Base-by-base conservation (phyloP, 148 eudicot genomes). In the Rhododendron mucronatum region DNA sequence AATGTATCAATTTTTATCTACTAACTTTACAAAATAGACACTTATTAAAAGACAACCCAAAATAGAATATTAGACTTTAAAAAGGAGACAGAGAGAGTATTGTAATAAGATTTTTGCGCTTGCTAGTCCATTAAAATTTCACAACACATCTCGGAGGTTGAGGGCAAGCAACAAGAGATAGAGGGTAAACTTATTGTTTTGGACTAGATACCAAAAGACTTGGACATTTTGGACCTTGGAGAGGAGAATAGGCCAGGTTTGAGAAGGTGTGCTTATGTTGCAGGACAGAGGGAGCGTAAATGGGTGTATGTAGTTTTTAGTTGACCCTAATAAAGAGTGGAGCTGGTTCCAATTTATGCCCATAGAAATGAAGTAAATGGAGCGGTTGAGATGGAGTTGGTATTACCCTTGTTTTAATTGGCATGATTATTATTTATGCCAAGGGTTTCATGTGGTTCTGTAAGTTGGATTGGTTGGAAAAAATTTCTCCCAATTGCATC, bases 91-190 rank as follows among this genome's bases (percentile, higher is more conserved):
- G 30, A 30, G 30, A 30, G 30, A 30, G 30, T 41, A 41, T 41
- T 41, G 44, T 5, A 41, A 41, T 41, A 6, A 0, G 7, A 41
- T 41, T 41, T 5, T 7, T 41, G 44, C 1, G 44, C 7, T 41
- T 41, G 44, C 44, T 39, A 39, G 41, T 5, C 41, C 44, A 41
- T 41, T 41, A 41, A 41, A 41, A 5, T 41, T 41, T 5, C 44
- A 41, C 44, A 41, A 5, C 44, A 41, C 44, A 41, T 1, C 81
- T 35, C 88, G 84, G 61, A 93, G 47, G 55, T 89, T 63, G 45
- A 90, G 83, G 88, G 90, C 80, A 45, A 94, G 88, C 78, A 93
- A 83, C 21, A 95, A 85, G 30, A 91, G 86, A 88, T 82, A 89
- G 76, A 93, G 53, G 84, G 88, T 90, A 78, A 88, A 28, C 76